Conservation (phyloP, 164 flowering plant species). For the Tinospora cordifolia region DNA sequence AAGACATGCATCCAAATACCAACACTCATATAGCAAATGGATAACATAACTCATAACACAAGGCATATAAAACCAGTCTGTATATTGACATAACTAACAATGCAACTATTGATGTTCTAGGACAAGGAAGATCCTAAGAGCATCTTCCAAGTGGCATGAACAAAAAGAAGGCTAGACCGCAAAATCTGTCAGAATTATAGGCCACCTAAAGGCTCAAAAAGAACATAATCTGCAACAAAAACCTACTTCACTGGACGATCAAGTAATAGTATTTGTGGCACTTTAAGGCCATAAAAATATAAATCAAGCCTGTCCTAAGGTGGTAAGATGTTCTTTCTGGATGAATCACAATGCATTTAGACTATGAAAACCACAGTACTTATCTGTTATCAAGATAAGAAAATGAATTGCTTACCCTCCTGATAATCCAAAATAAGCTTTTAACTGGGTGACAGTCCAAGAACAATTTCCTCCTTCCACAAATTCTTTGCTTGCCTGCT, state of each 20-base stretch:
- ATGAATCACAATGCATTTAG: not conserved
- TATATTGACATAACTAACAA: too few species aligned
- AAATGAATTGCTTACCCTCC: conserved; percentile 62
- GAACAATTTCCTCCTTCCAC: conserved; percentile 41
- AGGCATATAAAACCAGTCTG: too few species aligned
- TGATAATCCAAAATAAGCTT: conserved; percentile 91
- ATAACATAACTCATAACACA: too few species aligned
- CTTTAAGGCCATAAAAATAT: not conserved
- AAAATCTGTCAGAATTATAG: not conserved
- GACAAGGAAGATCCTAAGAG: not conserved
- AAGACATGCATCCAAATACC: too few species aligned
- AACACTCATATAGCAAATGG: too few species aligned
- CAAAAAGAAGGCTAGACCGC: not conserved
- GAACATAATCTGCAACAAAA: not conserved
- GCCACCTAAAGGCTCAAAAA: not conserved
- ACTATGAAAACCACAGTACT: not conserved
- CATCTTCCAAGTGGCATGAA: not conserved
- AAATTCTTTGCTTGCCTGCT: conserved; percentile 77
- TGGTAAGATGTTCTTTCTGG: not conserved
- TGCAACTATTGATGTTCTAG: not conserved
- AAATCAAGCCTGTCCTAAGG: not conserved
- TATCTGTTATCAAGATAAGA: not conserved
- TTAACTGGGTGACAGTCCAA: conserved; percentile 88
- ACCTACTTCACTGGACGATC: not conserved
- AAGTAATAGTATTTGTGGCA: not conserved